phyloP scores from a whole-genome alignment of 2,329 filamentous ascomycete genomes.

The Neonectria hederae region DNA sequence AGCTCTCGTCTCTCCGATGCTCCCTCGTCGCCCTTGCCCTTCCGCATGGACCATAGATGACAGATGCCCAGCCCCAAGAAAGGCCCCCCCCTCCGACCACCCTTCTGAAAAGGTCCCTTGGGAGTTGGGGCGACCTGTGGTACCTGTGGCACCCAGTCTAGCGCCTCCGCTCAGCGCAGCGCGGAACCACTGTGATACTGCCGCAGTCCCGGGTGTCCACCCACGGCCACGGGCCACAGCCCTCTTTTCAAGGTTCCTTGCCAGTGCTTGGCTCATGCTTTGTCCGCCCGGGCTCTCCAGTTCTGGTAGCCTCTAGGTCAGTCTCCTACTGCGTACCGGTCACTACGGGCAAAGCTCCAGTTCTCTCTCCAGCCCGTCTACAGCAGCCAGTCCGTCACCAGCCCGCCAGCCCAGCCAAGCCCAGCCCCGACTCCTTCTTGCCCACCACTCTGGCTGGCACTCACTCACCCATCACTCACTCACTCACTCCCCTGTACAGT shows the following conservation, averaged over 20 bases:
- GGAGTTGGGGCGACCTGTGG: conserved; percentile 18
- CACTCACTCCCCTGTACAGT: conserved; percentile 23
- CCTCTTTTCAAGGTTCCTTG: conserved; percentile 37
- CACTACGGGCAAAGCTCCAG: conserved; percentile 1
- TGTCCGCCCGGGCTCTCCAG: background rate
- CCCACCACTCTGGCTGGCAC: background rate
- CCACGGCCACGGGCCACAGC: conserved; percentile 25
- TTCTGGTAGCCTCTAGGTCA: background rate
- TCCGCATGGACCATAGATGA: conserved; percentile 23
- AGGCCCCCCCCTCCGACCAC: conserved; percentile 20
- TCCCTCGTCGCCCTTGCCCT: conserved; percentile 4
- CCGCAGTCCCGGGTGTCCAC: conserved; percentile 24
- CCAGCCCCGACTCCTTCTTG: conserved; percentile 9
- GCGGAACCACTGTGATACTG: conserved; percentile 32
- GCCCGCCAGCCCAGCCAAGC: conserved; percentile 1
- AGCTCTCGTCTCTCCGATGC: conserved; percentile 5
- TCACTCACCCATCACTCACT: background rate
- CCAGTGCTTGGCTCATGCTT: conserved; percentile 19
- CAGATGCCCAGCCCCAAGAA: conserved; percentile 20
- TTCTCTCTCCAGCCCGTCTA: conserved; percentile 19
- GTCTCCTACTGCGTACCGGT: conserved; percentile 3
- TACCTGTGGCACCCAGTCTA: conserved; percentile 38
- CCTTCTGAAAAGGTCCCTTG: conserved; percentile 15
- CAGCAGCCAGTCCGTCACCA: conserved; percentile 1
- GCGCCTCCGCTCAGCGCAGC: conserved; percentile 33